phyloP scores from a whole-genome alignment of 345 rosid species.

The Lumnitzera littorea region DNA sequence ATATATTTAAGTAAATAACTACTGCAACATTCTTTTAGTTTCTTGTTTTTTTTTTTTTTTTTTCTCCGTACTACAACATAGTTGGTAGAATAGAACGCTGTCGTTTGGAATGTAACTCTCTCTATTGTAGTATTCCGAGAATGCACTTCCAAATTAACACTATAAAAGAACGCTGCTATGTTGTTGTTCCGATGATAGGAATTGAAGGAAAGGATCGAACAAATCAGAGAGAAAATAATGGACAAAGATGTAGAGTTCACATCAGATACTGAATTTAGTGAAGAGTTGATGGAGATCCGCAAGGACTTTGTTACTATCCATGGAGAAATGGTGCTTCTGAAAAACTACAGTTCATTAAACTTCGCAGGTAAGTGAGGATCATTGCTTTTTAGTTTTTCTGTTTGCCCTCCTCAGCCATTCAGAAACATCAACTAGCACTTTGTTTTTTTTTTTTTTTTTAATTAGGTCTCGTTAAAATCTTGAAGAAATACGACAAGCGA shows the following conservation, averaged over 20 bases:
- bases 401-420: too few species aligned
- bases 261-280: constrained; percentile 66
- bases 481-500: constrained; percentile 88
- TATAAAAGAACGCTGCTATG: too few species aligned
- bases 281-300: constrained; percentile 92
- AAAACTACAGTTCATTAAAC: constrained; percentile 85
- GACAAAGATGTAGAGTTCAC: constrained; percentile 40
- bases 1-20: too few species aligned
- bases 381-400: not conserved
- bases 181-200: constrained; percentile 36
- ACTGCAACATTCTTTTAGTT: too few species aligned
- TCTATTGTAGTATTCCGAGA: too few species aligned
- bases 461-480: constrained; percentile 70
- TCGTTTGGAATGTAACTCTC: too few species aligned
- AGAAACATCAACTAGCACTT: too few species aligned
- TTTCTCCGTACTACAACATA: too few species aligned
- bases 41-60: too few species aligned
- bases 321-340: constrained; percentile 91
- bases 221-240: constrained; percentile 47
- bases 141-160: too few species aligned
- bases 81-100: too few species aligned
- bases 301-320: constrained; percentile 84
- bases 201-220: constrained; percentile 71
- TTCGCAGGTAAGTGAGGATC: constrained; percentile 55
- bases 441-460: constrained; percentile 7